Percentiles rank a stretch among this genome's conserved stretches.
Evolutionary conservation across 2,329 filamentous ascomycete species (phyloP).

Genomic region (Epicoccum nigrum): DNA sequence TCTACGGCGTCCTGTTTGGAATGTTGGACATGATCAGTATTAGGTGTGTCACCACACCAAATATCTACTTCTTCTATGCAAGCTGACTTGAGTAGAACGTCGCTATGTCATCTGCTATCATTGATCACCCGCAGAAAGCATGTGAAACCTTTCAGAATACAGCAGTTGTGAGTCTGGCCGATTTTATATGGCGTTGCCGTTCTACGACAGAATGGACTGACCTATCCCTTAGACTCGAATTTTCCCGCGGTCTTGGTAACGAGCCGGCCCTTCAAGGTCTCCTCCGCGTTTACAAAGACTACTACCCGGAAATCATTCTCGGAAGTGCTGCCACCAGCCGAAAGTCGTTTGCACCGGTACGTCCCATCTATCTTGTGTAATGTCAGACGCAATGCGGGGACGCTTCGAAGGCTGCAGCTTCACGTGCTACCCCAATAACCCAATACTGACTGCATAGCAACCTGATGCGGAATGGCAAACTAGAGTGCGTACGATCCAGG

Average conservation of each 20-base stretch:
- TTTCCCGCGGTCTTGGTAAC: slow-evolving; percentile 59
- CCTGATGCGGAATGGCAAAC: slow-evolving; percentile 78
- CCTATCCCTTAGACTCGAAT: slow-evolving; percentile 50
- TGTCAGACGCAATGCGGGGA: slow-evolving; percentile 10
- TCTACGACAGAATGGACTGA: slow-evolving; percentile 26
- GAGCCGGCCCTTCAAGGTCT: slow-evolving; percentile 77
- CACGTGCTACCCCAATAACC: slow-evolving; percentile 24
- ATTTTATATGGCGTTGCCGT: neutral
- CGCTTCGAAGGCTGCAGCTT: slow-evolving; percentile 22
- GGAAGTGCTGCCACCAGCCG: slow-evolving; percentile 63
- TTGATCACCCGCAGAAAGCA: slow-evolving; percentile 81
- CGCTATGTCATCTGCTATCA: slow-evolving; percentile 77
- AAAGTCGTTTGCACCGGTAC: slow-evolving; percentile 47
- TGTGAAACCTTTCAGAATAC: slow-evolving; percentile 82
- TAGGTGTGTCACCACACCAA: slow-evolving; percentile 54
- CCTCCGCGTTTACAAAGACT: slow-evolving; percentile 84
- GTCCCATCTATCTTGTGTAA: slow-evolving; percentile 28
- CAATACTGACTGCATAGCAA: slow-evolving; percentile 53
- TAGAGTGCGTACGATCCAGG: slow-evolving; percentile 71
- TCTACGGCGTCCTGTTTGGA: slow-evolving; percentile 80
- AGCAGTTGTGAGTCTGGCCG: slow-evolving; percentile 59
- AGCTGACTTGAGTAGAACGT: slow-evolving; percentile 45
- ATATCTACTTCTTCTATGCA: neutral
- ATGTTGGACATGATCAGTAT: slow-evolving; percentile 80
- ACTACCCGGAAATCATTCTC: slow-evolving; percentile 86